Conservation (phyloP, 129 eudicot genomes). For the Logfia minima region DNA sequence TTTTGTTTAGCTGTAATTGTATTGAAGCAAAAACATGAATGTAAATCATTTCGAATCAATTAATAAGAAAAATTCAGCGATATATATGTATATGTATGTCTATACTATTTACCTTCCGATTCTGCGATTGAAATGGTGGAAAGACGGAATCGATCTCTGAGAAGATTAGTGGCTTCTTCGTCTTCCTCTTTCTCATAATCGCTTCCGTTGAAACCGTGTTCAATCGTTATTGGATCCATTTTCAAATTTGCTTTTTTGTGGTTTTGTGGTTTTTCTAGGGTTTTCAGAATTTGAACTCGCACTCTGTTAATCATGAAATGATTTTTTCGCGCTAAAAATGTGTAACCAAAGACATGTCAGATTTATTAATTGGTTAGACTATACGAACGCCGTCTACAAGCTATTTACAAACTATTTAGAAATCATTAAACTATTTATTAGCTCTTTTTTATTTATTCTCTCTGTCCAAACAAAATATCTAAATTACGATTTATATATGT, state of each 20-base stretch:
- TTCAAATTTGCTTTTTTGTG: neutral
- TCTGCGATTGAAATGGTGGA: conserved; percentile 73
- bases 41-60: neutral
- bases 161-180: conserved; percentile 50
- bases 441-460: too few species aligned
- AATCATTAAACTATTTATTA: too few species aligned
- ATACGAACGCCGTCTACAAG: too few species aligned
- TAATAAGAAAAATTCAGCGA: neutral
- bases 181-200: conserved; percentile 53
- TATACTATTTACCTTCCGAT: conserved; percentile 48
- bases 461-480: too few species aligned
- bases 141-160: conserved; percentile 78
- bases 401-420: too few species aligned
- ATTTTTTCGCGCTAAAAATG: conserved; percentile 32
- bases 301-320: neutral
- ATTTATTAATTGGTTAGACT: too few species aligned
- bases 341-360: neutral
- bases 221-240: conserved; percentile 27
- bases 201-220: conserved; percentile 41
- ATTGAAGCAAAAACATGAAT: neutral
- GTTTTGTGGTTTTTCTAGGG: conserved; percentile 24
- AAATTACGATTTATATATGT: too few species aligned
- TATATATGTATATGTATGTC: neutral
- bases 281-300: neutral
- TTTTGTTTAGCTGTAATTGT: conserved; percentile 51